A percentile compares a stretch with the other conserved stretches of the same genome.
phyloP scores from a whole-genome alignment of 1,284 basidiomycete genomes.

The Coniferiporia weirii region DNA sequence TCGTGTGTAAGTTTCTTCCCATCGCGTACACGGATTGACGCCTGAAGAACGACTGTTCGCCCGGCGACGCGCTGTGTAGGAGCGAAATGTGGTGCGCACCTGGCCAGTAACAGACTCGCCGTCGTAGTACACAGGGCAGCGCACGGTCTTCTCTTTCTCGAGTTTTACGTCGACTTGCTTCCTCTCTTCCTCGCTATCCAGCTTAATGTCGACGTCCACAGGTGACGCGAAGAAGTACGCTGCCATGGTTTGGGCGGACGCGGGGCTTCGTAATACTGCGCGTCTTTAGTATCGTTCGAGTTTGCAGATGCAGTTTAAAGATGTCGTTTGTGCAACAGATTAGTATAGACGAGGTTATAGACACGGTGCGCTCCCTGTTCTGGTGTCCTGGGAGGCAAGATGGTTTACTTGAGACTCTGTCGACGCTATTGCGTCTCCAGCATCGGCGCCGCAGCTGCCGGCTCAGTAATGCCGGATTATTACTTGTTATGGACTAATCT shows the following conservation, averaged over 20 bases:
- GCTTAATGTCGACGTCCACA: constrained; percentile 52
- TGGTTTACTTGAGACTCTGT: too few relatives aligned
- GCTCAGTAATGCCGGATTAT: too few relatives aligned
- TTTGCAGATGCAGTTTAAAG: too few relatives aligned
- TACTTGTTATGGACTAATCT: too few relatives aligned
- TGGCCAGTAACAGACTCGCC: constrained; percentile 86
- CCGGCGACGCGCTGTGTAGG: not conserved
- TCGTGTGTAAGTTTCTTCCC: constrained; percentile 96
- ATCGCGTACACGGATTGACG: constrained; percentile 84
- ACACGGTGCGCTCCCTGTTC: too few relatives aligned
- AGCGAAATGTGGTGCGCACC: constrained; percentile 43
- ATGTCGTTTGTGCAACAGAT: too few relatives aligned
- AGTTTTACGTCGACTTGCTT: constrained; percentile 49
- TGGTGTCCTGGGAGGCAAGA: too few relatives aligned
- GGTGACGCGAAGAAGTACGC: constrained; percentile 53
- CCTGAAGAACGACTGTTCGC: constrained; percentile 39
- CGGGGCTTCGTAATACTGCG: not conserved
- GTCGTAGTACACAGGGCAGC: constrained; percentile 93
- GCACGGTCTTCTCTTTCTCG: constrained; percentile 46
- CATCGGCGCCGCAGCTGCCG: too few relatives aligned
- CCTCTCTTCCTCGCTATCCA: constrained; percentile 48
- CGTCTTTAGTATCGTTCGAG: too few relatives aligned
- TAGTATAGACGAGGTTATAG: too few relatives aligned
- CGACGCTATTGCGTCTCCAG: too few relatives aligned
- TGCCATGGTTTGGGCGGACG: constrained; percentile 35